phyloP scores from a whole-genome alignment of 176 grass and related monocot genomes.

The bread wheat (Triticum aestivum) region IWGSC_CS_RefSeq_v2.1 NC_057798.1:20133739-20134238 shows the following conservation, averaged over 20 bases:
- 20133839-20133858: too few relatives aligned
- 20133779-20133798: background rate
- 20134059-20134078: background rate
- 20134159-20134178: rapidly evolving
- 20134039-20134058: background rate
- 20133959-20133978: rapidly evolving
- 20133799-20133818: background rate
- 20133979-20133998: background rate
- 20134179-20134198: background rate
- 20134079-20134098: rapidly evolving
- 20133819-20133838: background rate
- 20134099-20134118: rapidly evolving
- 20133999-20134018: background rate
- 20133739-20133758: background rate
- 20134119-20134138: background rate
- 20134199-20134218: background rate
- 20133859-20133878: too few relatives aligned
- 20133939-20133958: too few relatives aligned
- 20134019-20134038: background rate
- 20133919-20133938: too few relatives aligned
- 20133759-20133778: background rate
- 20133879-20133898: too few relatives aligned
- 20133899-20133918: too few relatives aligned
- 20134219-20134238: background rate
- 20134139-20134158: background rate